Conservation (phyloP, 139 green algal species). For the Chlorella vulgaris region DNA sequence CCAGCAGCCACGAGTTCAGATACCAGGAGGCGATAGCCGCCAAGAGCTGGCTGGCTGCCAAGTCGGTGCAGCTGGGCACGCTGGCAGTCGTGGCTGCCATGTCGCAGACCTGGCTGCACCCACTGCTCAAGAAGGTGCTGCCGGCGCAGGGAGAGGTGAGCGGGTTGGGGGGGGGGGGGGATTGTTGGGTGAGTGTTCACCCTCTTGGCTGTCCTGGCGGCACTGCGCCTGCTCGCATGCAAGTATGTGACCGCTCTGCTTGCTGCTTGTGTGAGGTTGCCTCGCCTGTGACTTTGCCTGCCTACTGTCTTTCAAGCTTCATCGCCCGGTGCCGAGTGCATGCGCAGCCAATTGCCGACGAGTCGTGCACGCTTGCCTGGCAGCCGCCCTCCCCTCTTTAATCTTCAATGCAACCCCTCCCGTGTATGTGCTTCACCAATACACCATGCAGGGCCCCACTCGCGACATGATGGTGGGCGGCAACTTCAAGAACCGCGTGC, state of each 20-base stretch:
- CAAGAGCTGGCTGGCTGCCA: constrained; percentile 11
- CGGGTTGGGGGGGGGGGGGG: not conserved
- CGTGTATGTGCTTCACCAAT: not conserved
- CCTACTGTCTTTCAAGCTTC: no score
- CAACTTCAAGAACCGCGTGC: constrained; percentile 35
- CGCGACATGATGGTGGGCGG: constrained; percentile 20
- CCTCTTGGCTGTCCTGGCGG: not conserved
- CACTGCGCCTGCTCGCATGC: no score
- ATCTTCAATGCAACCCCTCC: no score
- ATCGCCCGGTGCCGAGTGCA: no score
- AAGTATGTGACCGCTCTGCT: no score
- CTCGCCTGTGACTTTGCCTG: no score
- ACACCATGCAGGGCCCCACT: not conserved
- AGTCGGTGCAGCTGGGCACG: constrained; percentile 20
- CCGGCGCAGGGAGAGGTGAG: constrained; percentile 37
- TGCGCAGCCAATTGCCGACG: no score
- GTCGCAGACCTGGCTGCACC: constrained; percentile 38
- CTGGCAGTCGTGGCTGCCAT: not conserved
- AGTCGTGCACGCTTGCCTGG: no score
- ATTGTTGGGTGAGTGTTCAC: not conserved
- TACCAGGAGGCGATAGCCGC: constrained; percentile 57
- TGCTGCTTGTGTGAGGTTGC: no score
- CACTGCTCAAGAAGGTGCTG: constrained; percentile 42
- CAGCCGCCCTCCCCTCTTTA: no score
- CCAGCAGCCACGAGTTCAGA: constrained; percentile 50